phyloP scores from a whole-genome alignment of 371 early-diverging fungal species.

The Circinella minor region DNA sequence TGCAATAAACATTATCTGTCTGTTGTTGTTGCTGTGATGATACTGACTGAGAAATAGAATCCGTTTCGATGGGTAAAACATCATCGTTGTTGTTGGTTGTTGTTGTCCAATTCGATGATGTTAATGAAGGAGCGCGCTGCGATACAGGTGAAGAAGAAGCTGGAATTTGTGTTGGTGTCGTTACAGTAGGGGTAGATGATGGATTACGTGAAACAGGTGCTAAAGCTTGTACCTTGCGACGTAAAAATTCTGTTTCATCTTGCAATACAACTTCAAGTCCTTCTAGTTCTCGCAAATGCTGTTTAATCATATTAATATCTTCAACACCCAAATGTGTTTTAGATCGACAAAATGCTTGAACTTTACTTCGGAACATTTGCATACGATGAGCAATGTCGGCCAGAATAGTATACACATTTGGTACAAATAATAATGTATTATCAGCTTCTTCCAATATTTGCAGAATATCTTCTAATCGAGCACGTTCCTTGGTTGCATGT shows the following conservation, averaged over 20 bases:
- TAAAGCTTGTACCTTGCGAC: conserved; percentile 47
- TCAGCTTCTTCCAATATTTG: conserved; percentile 44
- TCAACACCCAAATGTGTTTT: conserved; percentile 35
- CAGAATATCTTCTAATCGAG: conserved; percentile 53
- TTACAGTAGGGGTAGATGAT: background rate
- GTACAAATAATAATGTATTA: conserved; percentile 54
- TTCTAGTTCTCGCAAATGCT: conserved; percentile 58
- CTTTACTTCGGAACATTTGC: conserved; percentile 32
- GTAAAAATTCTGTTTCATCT: conserved; percentile 49
- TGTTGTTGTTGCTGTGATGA: conserved; percentile 20
- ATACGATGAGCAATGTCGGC: conserved; percentile 49
- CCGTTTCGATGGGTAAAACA: background rate
- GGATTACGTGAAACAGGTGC: conserved; percentile 18
- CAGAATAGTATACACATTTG: conserved; percentile 59
- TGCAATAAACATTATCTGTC: conserved; percentile 40
- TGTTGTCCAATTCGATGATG: background rate
- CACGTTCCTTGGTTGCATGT: conserved; percentile 41
- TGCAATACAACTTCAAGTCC: conserved; percentile 60
- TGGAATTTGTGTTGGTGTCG: background rate
- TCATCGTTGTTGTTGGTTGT: background rate
- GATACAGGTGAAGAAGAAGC: conserved; percentile 3
- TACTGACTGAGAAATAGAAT: background rate
- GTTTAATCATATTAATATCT: conserved; percentile 46
- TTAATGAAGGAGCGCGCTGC: background rate
- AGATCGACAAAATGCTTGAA: conserved; percentile 47